Percentiles rank a stretch among this genome's conserved stretches.
Conservation (phyloP, 345 rosid genomes). For the Linum usitatissimum region DNA sequence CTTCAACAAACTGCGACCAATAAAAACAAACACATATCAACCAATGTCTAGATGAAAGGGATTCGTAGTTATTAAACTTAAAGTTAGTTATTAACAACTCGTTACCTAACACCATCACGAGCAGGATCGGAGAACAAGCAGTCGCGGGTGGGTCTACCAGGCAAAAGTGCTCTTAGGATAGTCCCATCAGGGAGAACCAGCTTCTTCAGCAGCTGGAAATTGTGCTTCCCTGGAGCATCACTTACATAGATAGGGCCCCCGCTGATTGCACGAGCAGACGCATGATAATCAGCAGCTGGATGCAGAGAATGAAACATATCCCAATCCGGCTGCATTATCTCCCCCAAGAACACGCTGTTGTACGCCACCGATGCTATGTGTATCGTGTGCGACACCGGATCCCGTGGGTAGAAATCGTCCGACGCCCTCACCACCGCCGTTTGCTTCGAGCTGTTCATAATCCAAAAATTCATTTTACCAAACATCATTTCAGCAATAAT, state of each 20-base stretch:
- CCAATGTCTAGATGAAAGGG: background rate
- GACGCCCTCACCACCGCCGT: conserved; percentile 87
- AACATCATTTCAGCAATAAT: too few species aligned
- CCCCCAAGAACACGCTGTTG: conserved; percentile 84
- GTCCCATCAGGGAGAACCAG: conserved; percentile 87
- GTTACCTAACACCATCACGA: conserved; percentile 72
- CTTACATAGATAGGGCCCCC: conserved; percentile 91
- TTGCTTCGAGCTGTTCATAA: conserved; percentile 67
- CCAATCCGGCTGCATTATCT: conserved; percentile 91
- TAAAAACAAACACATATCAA: background rate
- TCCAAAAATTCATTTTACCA: background rate
- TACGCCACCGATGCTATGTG: conserved; percentile 85
- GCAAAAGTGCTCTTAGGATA: conserved; percentile 67
- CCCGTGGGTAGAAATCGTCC: conserved; percentile 87
- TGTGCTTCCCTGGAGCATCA: conserved; percentile 89
- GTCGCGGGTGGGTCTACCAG: conserved; percentile 85
- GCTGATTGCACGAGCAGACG: conserved; percentile 86
- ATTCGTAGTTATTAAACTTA: background rate
- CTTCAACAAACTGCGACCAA: conserved; percentile 69
- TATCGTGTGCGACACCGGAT: conserved; percentile 84
- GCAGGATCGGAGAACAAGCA: conserved; percentile 81
- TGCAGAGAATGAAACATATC: conserved; percentile 93
- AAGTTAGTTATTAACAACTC: background rate
- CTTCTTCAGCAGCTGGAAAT: conserved; percentile 67
- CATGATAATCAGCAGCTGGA: conserved; percentile 92